phyloP scores from a whole-genome alignment of 23 red algal genomes.

The Gracilariopsis chorda region DNA sequence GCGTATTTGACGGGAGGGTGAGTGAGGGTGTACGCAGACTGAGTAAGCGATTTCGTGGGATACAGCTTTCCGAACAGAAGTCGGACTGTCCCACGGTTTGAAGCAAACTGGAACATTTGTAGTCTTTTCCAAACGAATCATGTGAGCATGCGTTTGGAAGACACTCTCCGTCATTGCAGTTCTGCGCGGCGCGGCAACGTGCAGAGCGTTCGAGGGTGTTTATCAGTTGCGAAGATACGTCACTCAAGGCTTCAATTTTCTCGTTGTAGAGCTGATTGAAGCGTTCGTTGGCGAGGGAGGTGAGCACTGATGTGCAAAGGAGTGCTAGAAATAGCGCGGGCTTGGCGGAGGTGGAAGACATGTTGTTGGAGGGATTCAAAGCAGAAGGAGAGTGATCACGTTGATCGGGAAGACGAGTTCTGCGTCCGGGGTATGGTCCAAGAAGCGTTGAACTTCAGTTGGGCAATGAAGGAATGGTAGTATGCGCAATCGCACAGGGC shows the following conservation, averaged over 20 bases:
- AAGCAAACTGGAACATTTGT: not conserved
- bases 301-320: no score
- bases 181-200: conserved; percentile 1
- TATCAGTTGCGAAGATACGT: not conserved
- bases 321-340: no score
- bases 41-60: not conserved
- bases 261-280: not conserved
- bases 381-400: no score
- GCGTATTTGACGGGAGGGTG: not conserved
- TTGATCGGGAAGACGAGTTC: no score
- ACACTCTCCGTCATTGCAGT: not conserved
- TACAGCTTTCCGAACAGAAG: not conserved
- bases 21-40: not conserved
- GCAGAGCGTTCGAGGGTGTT: not conserved
- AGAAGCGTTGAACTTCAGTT: no score
- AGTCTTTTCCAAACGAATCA: not conserved
- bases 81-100: not conserved
- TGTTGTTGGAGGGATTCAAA: no score
- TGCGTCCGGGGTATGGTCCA: no score
- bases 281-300: not conserved
- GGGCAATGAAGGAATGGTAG: no score
- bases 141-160: not conserved
- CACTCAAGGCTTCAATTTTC: not conserved
- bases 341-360: no score
- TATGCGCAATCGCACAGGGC: no score